These are phyloP conservation scores for Paxillus involutus DNA, from an alignment of 768 basidiomycete genomes.

Conservation along the genomic window DNA sequence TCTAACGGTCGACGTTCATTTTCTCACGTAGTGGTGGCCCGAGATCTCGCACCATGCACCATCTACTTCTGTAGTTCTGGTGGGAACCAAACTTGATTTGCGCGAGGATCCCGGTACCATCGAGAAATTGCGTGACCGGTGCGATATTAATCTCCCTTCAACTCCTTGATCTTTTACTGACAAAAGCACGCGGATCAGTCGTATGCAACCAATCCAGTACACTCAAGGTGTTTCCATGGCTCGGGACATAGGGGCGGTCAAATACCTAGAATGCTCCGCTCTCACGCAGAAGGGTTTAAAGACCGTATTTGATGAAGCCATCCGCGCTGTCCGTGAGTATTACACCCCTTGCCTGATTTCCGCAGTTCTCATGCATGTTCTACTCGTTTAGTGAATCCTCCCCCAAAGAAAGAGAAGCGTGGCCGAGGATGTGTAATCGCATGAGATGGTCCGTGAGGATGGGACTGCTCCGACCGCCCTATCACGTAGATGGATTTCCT, in stretches of 20 bases:
- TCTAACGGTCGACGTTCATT: conserved; percentile 9
- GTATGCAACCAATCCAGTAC: conserved; percentile 95
- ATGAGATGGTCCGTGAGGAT: conserved; percentile 37
- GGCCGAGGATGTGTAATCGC: conserved; percentile 67
- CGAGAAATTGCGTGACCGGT: conserved; percentile 92
- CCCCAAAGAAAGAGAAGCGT: conserved; percentile 55
- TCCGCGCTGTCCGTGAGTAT: conserved; percentile 88
- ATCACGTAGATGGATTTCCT: conserved; percentile 34
- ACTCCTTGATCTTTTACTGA: conserved; percentile 5
- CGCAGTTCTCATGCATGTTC: conserved; percentile 6
- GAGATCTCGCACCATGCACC: conserved; percentile 98
- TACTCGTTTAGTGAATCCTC: conserved; percentile 65
- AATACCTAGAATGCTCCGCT: conserved; percentile 95
- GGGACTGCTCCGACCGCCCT: conserved; percentile 18
- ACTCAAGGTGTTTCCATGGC: conserved; percentile 88
- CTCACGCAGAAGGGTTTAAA: conserved; percentile 98
- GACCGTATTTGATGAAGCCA: conserved; percentile 99
- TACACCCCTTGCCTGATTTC: background rate
- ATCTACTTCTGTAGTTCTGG: conserved; percentile 87
- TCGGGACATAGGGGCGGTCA: conserved; percentile 93
- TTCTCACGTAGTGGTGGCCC: conserved; percentile 76
- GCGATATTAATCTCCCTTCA: conserved; percentile 22
- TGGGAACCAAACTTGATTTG: conserved; percentile 96
- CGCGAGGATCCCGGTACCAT: conserved; percentile 94
- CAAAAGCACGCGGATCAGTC: conserved; percentile 41